Evolutionary conservation across 495 filamentous ascomycete genomes (phyloP), one percentile per base, ranked within the genome.

Genomic region (Penicillium coffeae): DNA sequence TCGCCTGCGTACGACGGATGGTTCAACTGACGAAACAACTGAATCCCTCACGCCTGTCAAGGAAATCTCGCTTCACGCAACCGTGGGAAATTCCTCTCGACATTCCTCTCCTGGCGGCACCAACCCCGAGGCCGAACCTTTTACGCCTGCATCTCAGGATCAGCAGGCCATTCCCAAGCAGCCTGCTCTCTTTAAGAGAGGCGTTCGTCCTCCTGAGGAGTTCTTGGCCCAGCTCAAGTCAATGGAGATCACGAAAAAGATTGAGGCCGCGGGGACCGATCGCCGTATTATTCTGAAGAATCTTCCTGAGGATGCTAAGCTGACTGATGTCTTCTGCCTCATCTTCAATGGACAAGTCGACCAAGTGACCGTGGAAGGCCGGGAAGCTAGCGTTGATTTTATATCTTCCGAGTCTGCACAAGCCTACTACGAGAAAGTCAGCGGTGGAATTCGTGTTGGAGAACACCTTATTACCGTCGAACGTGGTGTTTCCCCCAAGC

Each of bases 271-370:
- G 25, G 25, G 25, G 10, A 10, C 4, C 5, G 10, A 30, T 4
- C 25, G 25, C 25, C 62, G 57, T 1, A 46, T 71, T n/a, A 51
- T 73, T 8, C 63, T 78, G 38, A 70, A 60, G 22, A 52, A 57
- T 38, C 55, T 72, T n/a, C 67, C 74, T 0, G 38, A 53, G 8
- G 50, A 51, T 35, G 60, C 60, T n/a, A 54, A 40, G 13, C 64
- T 43, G 18, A 48, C 70, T 2, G 50, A 70, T 38, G 49, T 77
- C 21, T 52, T 75, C 5, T 64, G 65, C 2, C 52, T 78, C 3
- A 56, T 78, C 3, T 68, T 71, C 38, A 74, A 73, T 6, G 76
- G 75, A 13, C 30, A 56, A 10, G 42, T 81, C 15, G 76, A 79
- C 38, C 64, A 62, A 4, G 25, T 30, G 5, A 30, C 25, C 25